Base-by-base conservation (phyloP, 371 early-diverging fungal species). In the Gilbertella persicaria region DNA sequence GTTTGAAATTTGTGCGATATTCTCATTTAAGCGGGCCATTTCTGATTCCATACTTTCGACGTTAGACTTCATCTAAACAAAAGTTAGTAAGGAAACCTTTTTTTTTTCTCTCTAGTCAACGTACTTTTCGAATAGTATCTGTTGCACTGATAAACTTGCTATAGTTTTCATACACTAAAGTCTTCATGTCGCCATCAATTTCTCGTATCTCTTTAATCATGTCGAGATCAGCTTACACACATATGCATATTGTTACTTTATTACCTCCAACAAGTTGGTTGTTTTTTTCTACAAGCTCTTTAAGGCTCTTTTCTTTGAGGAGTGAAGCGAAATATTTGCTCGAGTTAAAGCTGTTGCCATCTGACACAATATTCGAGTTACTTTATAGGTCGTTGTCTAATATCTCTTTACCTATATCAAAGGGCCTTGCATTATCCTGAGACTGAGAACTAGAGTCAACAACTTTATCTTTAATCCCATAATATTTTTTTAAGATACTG, bases 81-180 rank as follows among this genome's bases (percentile, higher is more conserved):
- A 3, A n/a, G 3, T 19, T 0, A 8, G n/a, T 49, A 37, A 25
- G 30, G 48, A 37, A 40, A 28, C 28, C 17, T 45, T 45, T 0
- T 35, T 33, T 24, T 42, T 14, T 14, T 8, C 26, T 33, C 2
- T 12, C 46, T 2, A 10, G 17, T 19, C 0, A 33, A 3, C 20
- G 19, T 73, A 79, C 85, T 69, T 83, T 85, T 47, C 82, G 66
- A 33, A 97, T 92, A 1, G 96, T 94, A 53, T 95, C 94, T 1
- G 95, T 91, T 1, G 97, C 97, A 39, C 87, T 86, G 44, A 96
- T 92, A 58, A 97, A 96, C 75, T 94, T 93, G 82, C 79, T 90
- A 57, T 97, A 97, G 77, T 97, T 97, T 68, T 95, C 94, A 62
- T 97, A 97, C 1, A 97, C 97, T 17, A 97, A 75, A 0, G 96